A percentile compares a stretch with the other conserved stretches of the same genome.
Conservation (phyloP, 2,329 filamentous ascomycete species). For the Aspergillus pseudoterreus region DNA sequence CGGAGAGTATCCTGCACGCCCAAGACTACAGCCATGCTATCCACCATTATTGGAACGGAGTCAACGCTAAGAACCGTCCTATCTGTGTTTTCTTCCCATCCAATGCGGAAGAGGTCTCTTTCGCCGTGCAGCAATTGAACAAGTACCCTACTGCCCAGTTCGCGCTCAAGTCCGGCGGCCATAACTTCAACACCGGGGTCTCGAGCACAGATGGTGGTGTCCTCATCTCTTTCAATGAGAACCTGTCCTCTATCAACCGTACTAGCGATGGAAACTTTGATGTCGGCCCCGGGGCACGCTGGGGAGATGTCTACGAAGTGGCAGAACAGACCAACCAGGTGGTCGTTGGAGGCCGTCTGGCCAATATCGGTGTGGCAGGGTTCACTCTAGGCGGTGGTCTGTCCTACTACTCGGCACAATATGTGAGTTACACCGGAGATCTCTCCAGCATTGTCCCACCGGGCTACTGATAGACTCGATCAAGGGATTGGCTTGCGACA, state of each 20-base stretch:
- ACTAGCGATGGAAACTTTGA: conserved; percentile 9
- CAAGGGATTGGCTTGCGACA: conserved; percentile 10
- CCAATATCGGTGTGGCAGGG: conserved; percentile 9
- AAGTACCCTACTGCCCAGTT: neutral
- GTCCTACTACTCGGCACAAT: conserved; percentile 15
- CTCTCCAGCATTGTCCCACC: neutral
- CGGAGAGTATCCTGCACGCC: neutral
- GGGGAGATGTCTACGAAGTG: conserved; percentile 9
- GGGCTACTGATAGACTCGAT: neutral
- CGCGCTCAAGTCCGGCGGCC: conserved; percentile 9
- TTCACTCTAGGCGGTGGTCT: conserved; percentile 8
- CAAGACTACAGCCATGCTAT: neutral
- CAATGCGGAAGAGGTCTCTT: conserved; percentile 8
- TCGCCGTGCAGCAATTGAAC: conserved; percentile 8
- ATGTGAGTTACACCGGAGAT: neutral
- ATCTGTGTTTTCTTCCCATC: conserved; percentile 11
- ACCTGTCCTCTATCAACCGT: conserved; percentile 7
- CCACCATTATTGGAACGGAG: conserved; percentile 8
- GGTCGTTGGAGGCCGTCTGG: conserved; percentile 8
- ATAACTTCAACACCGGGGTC: conserved; percentile 10
- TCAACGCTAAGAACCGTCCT: conserved; percentile 9
- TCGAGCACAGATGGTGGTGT: conserved; percentile 8
- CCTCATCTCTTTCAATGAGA: conserved; percentile 9
- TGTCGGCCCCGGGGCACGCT: conserved; percentile 11
- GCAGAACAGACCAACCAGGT: conserved; percentile 9